Base-by-base conservation (phyloP, 1,284 basidiomycete species). In the Apiotrichum gamsii region DNA sequence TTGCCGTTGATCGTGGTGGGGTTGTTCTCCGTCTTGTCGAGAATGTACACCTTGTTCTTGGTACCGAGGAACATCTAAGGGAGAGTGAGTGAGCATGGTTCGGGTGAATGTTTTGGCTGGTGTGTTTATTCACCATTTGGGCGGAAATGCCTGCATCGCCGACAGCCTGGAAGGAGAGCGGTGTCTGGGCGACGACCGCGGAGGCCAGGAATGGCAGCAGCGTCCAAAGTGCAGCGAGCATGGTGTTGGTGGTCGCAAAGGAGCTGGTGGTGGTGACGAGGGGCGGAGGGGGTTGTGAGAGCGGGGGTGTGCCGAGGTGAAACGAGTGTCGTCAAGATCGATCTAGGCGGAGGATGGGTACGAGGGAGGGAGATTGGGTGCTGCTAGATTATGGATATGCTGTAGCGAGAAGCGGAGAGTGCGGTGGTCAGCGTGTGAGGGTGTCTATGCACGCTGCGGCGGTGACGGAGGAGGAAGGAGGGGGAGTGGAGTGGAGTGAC, bases 1-100 rank as follows among this genome's bases (percentile, higher is more conserved):
- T 56, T 37, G 18, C 62, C 79, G 44, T 76, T 75, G 45, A 84
- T 74, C 41, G 74, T 74, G 15, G 78, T 75, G 3, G 78, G 76
- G 67, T 87, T 86, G 38, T 73, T 72, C 45, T 74, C 73, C 1
- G 70, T 61, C 60, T 74, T 77, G 60, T 77, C 76, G 39, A 76
- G 61, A 34, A 73, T 70, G 66, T 77, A 77, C 30, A 76, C 70
- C 60, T 75, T 75, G 56, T 72, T 70, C 45, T 65, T 65, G 45
- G 64, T 70, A 8, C 74, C 74, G 38, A 76, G 59, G 65, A 76
- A 75, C 55, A 76, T 68, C 68, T 75, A 62, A 18, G 20, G 23
- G 29, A 35, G 16, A 16, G 40, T 42, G 5, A n/a, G n/a, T n/a
- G n/a, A n/a, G n/a, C n/a, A n/a, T n/a, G n/a, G n/a, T n/a, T n/a